Evolutionary conservation across 495 filamentous ascomycete species (phyloP).

Genomic region (Neurospora sublineolata): DNA sequence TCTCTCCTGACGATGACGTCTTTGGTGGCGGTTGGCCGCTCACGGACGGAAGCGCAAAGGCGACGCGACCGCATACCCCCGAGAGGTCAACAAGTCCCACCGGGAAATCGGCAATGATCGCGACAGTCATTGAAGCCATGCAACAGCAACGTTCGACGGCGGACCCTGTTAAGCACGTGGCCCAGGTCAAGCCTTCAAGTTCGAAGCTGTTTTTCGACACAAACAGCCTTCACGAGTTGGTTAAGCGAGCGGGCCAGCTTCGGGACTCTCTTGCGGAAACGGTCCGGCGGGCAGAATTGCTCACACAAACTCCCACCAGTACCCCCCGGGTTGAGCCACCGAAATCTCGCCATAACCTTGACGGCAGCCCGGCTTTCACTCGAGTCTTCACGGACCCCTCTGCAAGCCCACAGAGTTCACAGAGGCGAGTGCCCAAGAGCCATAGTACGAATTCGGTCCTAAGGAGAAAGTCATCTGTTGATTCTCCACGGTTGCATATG

Average conservation of each 20-base stretch:
- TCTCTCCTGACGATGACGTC: constrained; percentile 53
- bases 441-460: constrained; percentile 40
- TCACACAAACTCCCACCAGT: constrained; percentile 48
- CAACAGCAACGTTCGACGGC: constrained; percentile 48
- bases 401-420: constrained; percentile 24
- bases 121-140: constrained; percentile 66
- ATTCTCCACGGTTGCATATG: constrained; percentile 51
- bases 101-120: constrained; percentile 52
- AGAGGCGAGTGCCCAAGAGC: constrained; percentile 36
- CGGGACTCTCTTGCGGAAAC: constrained; percentile 62
- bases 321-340: constrained; percentile 29
- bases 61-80: constrained; percentile 28
- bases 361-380: constrained; percentile 51
- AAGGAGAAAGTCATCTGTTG: constrained; percentile 32
- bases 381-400: constrained; percentile 50
- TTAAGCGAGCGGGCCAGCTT: constrained; percentile 69
- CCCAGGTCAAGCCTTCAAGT: constrained; percentile 34
- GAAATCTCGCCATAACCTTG: constrained; percentile 22
- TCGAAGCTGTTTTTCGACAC: constrained; percentile 89
- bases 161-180: constrained; percentile 31
- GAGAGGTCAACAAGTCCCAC: constrained; percentile 20
- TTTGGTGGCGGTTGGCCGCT: constrained; percentile 43
- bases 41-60: constrained; percentile 16
- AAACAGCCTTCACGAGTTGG: constrained; percentile 74
- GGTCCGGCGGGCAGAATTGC: constrained; percentile 67